phyloP scores from a whole-genome alignment of 805 yeast species.

The Teunomyces stri region DNA sequence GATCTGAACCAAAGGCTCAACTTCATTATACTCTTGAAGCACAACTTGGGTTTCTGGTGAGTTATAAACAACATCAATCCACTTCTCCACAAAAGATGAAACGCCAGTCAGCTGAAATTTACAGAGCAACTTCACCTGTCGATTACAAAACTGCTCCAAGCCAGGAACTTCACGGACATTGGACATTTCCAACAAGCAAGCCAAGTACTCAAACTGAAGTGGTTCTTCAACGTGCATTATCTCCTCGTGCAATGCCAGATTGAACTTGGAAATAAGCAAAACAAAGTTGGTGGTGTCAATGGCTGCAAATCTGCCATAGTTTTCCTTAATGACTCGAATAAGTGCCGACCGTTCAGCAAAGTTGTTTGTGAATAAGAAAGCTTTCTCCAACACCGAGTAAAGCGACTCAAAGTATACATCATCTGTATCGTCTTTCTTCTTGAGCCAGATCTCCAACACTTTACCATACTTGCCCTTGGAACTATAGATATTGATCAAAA shows the following conservation, averaged over 20 bases:
- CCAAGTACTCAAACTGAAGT: slow-evolving; percentile 28
- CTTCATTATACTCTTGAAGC: slow-evolving; percentile 21
- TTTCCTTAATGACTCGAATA: slow-evolving; percentile 18
- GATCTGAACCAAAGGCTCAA: slow-evolving; percentile 32
- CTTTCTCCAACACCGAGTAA: slow-evolving; percentile 26
- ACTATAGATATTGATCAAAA: slow-evolving; percentile 55
- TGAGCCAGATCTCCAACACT: slow-evolving; percentile 54
- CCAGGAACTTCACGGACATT: slow-evolving; percentile 1
- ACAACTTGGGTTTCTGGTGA: slow-evolving; percentile 1
- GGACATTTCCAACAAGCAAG: slow-evolving; percentile 20
- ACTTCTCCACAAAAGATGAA: slow-evolving; percentile 13
- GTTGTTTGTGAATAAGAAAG: slow-evolving; percentile 16
- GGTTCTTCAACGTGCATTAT: slow-evolving; percentile 28
- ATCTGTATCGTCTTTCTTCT: slow-evolving; percentile 9
- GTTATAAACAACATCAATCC: slow-evolving; percentile 4
- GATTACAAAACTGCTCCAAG: slow-evolving; percentile 11
- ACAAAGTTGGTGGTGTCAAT: slow-evolving; percentile 37
- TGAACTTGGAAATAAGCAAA: slow-evolving; percentile 29
- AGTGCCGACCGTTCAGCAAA: slow-evolving; percentile 24
- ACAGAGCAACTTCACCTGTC: slow-evolving; percentile 25
- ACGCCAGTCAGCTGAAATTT: slow-evolving; percentile 15
- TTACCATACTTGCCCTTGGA: slow-evolving; percentile 52
- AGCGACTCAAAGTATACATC: slow-evolving; percentile 10
- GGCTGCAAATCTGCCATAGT: slow-evolving; percentile 22
- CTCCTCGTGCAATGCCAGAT: slow-evolving; percentile 39